Evolutionary conservation across 768 basidiomycete genomes (phyloP).

Genomic region (Tulasnella sp.): DNA sequence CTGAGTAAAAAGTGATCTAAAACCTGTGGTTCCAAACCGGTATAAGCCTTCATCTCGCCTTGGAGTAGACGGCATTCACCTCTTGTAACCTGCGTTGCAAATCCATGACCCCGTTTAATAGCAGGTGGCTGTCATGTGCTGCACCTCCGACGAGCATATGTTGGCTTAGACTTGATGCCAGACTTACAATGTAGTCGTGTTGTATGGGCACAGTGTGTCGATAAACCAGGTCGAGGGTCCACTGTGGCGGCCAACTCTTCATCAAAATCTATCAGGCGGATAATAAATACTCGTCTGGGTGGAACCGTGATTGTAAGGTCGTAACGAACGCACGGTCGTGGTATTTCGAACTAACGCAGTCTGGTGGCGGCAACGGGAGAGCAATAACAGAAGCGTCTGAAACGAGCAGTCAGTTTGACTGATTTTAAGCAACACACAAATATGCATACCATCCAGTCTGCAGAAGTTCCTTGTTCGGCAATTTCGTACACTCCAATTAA

Average conservation of each 20-base stretch:
- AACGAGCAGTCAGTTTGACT: background rate
- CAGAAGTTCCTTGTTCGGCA: conserved; percentile 1
- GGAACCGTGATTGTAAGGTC: background rate
- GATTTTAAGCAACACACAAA: background rate
- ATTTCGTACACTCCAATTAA: conserved; percentile 26
- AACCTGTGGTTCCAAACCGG: background rate
- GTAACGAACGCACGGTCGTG: background rate
- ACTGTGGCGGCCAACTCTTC: background rate
- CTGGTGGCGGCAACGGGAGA: background rate
- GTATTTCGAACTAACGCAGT: conserved; percentile 20
- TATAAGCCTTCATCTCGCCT: background rate
- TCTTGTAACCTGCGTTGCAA: conserved; percentile 19
- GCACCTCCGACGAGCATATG: background rate
- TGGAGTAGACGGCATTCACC: background rate
- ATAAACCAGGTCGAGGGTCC: conserved; percentile 8
- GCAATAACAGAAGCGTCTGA: background rate
- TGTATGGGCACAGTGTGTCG: background rate
- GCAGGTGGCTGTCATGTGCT: background rate
- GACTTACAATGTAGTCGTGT: background rate
- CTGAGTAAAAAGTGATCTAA: conserved; percentile 18
- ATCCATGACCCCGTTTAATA: background rate
- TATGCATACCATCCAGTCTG: conserved; percentile 19
- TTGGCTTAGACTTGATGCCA: background rate
- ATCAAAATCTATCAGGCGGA: background rate
- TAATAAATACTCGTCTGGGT: background rate